These are phyloP conservation scores for Lentinula novae-zelandiae DNA, from an alignment of 1,284 basidiomycete genomes.

Conservation along the genomic window DNA sequence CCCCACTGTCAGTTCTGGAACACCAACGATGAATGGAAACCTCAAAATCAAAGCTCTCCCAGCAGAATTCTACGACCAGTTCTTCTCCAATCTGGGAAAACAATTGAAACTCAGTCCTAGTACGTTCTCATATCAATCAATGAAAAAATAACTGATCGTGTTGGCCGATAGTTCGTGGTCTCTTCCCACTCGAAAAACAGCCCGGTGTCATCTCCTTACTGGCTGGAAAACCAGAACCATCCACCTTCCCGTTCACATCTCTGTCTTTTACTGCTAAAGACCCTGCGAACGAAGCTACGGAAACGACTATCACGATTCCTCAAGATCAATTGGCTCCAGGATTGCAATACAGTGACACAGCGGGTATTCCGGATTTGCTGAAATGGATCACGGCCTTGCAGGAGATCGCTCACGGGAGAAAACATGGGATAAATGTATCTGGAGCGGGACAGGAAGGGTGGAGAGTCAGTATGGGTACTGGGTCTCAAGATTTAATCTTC, in stretches of 20 bases:
- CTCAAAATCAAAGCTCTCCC: conserved; percentile 37
- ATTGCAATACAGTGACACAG: conserved; percentile 78
- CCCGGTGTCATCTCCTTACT: conserved; percentile 86
- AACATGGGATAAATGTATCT: conserved; percentile 22
- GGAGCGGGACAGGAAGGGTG: conserved; percentile 51
- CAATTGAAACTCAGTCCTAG: conserved; percentile 59
- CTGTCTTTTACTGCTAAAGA: conserved; percentile 58
- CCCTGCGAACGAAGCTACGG: conserved; percentile 35
- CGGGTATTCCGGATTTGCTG: conserved; percentile 61
- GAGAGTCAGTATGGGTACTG: conserved; percentile 76
- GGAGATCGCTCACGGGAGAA: conserved; percentile 57
- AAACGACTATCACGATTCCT: conserved; percentile 49
- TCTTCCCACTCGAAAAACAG: conserved; percentile 73
- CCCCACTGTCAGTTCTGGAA: background rate
- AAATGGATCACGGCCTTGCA: conserved; percentile 72
- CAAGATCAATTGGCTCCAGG: conserved; percentile 50
- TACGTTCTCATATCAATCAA: conserved; percentile 26
- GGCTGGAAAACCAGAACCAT: conserved; percentile 86
- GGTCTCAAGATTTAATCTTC: conserved; percentile 86
- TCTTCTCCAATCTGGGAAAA: conserved; percentile 58
- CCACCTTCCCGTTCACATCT: conserved; percentile 85
- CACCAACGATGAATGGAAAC: background rate
- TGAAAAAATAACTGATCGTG: background rate
- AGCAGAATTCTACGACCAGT: conserved; percentile 45
- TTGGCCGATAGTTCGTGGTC: conserved; percentile 41